phyloP scores from a whole-genome alignment of 352 stramenopile species.

The Plasmopara viticola region DNA sequence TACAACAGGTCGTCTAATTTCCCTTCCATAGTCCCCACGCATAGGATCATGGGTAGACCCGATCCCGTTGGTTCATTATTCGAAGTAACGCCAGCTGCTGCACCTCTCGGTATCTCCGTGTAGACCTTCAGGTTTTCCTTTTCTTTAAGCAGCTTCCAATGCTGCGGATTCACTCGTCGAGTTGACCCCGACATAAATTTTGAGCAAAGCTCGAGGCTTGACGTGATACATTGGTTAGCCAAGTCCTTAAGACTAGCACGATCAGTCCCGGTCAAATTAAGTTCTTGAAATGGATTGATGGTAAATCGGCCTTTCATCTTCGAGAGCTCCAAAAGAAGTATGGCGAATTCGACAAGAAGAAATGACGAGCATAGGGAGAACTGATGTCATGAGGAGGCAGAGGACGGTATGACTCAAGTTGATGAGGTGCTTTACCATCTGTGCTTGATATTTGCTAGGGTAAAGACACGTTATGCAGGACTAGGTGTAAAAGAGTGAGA shows the following conservation, averaged over 20 bases:
- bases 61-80: conserved; percentile 6
- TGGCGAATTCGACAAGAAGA: not conserved
- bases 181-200: conserved; percentile 9
- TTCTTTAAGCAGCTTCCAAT: conserved; percentile 22
- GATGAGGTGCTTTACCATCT: not conserved
- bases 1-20: conserved; percentile 52
- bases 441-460: not conserved
- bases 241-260: conserved; percentile 13
- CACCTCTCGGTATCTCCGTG: conserved; percentile 8
- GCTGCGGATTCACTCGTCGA: conserved; percentile 9
- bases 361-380: conserved; percentile 2
- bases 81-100: not conserved
- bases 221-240: conserved; percentile 19
- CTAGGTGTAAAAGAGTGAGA: not conserved
- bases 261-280: conserved; percentile 10
- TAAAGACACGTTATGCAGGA: not conserved
- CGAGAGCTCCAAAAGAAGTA: not conserved
- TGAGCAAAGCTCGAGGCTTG: conserved; percentile 13
- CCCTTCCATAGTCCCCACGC: conserved; percentile 32
- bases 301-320: conserved; percentile 25
- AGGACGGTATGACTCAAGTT: not conserved
- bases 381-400: conserved; percentile 7
- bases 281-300: conserved; percentile 22
- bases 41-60: conserved; percentile 32
- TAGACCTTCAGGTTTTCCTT: conserved; percentile 21